These are phyloP conservation scores for Rugosomyces carneus DNA, from an alignment of 1,284 basidiomycete species.

Conservation along the genomic window DNA sequence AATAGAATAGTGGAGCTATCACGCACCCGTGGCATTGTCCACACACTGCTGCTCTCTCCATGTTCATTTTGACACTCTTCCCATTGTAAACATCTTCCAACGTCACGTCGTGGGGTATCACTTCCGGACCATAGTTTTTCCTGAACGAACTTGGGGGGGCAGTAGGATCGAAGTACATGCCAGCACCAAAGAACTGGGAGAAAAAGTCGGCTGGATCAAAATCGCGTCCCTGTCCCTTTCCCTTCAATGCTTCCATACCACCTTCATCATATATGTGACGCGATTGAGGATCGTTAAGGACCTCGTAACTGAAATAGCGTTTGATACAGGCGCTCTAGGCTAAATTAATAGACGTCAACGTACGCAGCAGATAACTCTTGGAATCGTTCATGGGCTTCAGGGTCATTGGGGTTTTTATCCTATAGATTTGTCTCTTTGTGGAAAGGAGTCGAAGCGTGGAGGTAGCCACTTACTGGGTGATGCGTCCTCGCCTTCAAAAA, in stretches of 20 bases:
- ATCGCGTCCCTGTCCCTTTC: conserved; percentile 34
- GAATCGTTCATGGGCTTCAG: conserved; percentile 72
- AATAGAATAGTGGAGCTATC: neutral
- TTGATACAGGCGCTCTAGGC: conserved; percentile 7
- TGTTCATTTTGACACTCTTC: conserved; percentile 61
- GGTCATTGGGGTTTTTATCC: conserved; percentile 73
- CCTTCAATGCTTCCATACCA: conserved; percentile 66
- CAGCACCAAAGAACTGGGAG: conserved; percentile 60
- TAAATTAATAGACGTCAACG: conserved; percentile 27
- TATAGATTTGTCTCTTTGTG: conserved; percentile 7
- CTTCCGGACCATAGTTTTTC: conserved; percentile 59
- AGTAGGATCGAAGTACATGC: conserved; percentile 51
- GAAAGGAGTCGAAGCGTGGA: neutral
- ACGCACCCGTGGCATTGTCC: conserved; percentile 75
- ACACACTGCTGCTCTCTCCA: conserved; percentile 84
- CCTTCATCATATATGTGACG: conserved; percentile 78
- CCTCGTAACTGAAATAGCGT: conserved; percentile 64
- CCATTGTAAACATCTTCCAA: conserved; percentile 93
- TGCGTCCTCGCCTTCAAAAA: conserved; percentile 73
- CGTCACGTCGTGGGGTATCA: conserved; percentile 80
- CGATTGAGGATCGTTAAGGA: conserved; percentile 72
- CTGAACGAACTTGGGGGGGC: conserved; percentile 36
- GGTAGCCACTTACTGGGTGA: conserved; percentile 66
- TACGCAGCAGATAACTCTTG: conserved; percentile 86
- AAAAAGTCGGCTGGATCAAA: conserved; percentile 71